phyloP scores from a whole-genome alignment of 2,329 filamentous ascomycete species.

The Fusarium protoensiforme region DNA sequence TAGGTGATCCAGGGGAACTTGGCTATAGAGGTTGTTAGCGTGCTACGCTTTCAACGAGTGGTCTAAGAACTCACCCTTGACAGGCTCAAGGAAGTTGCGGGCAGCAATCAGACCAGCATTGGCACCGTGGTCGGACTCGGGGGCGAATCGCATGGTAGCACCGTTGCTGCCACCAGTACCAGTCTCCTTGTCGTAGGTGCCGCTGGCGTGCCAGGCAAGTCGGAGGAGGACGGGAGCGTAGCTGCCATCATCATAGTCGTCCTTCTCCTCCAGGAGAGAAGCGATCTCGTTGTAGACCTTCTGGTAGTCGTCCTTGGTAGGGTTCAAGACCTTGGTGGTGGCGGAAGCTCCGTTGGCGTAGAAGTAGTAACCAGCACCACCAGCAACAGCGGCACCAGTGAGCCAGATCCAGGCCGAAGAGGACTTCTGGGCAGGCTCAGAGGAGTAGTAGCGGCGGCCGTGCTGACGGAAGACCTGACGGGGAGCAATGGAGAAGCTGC shows the following conservation, averaged over 20 bases:
- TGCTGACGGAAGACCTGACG: conserved; percentile 79
- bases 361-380: conserved; percentile 74
- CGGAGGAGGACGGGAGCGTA: conserved; percentile 92
- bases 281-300: conserved; percentile 93
- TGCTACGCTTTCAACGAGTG: neutral
- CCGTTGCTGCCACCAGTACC: conserved; percentile 94
- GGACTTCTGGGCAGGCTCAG: conserved; percentile 68
- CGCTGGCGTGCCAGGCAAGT: conserved; percentile 93
- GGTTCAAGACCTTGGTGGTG: conserved; percentile 71
- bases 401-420: conserved; percentile 65
- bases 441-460: conserved; percentile 83
- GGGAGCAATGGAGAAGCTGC: conserved; percentile 68
- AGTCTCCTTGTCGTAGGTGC: conserved; percentile 90
- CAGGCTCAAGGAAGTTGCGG: conserved; percentile 91
- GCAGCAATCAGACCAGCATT: conserved; percentile 90
- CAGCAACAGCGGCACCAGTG: conserved; percentile 67
- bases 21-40: conserved; percentile 36
- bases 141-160: conserved; percentile 94
- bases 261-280: conserved; percentile 82
- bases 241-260: conserved; percentile 96
- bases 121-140: conserved; percentile 90
- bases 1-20: conserved; percentile 96
- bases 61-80: conserved; percentile 72
- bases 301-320: conserved; percentile 90
- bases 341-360: conserved; percentile 66